These are phyloP conservation scores for Boletus insuetus DNA, from an alignment of 768 basidiomycete genomes.

Conservation along the genomic window DNA sequence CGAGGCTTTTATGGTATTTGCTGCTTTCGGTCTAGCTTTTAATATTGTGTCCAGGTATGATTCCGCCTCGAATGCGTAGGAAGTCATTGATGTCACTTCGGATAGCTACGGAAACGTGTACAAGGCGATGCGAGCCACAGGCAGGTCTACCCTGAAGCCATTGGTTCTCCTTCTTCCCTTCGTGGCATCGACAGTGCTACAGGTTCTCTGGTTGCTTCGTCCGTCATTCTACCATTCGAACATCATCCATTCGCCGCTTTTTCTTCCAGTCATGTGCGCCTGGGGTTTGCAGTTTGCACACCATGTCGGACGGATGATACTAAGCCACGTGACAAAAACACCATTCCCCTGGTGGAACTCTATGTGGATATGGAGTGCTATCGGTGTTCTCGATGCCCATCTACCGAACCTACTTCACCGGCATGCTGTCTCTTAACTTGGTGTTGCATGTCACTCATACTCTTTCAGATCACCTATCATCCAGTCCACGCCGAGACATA, in stretches of 20 bases:
- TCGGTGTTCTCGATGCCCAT: slow-evolving; percentile 84
- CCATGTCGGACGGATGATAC: slow-evolving; percentile 70
- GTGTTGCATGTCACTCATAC: not conserved
- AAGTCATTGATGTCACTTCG: slow-evolving; percentile 1
- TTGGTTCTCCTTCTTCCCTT: slow-evolving; percentile 81
- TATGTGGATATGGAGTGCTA: slow-evolving; percentile 78
- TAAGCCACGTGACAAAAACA: slow-evolving; percentile 85
- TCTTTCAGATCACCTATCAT: slow-evolving; percentile 62
- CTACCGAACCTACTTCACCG: slow-evolving; percentile 62
- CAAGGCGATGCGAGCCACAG: slow-evolving; percentile 44
- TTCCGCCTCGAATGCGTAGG: not conserved
- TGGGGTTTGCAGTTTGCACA: slow-evolving; percentile 94
- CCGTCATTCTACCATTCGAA: slow-evolving; percentile 57
- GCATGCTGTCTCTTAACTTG: slow-evolving; percentile 42
- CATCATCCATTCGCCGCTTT: slow-evolving; percentile 73
- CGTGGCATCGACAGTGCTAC: slow-evolving; percentile 61
- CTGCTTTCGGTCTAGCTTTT: slow-evolving; percentile 61
- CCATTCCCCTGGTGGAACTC: slow-evolving; percentile 86
- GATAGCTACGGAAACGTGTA: slow-evolving; percentile 80
- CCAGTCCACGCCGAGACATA: slow-evolving; percentile 59
- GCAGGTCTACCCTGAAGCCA: slow-evolving; percentile 50
- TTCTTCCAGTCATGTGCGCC: slow-evolving; percentile 90
- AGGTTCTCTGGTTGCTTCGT: slow-evolving; percentile 81
- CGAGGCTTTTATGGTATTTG: slow-evolving; percentile 85
- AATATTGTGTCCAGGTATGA: slow-evolving; percentile 74